Evolutionary conservation across 257 asterid species (phyloP).

Genomic region (Solanum pimpinellifolium): DNA sequence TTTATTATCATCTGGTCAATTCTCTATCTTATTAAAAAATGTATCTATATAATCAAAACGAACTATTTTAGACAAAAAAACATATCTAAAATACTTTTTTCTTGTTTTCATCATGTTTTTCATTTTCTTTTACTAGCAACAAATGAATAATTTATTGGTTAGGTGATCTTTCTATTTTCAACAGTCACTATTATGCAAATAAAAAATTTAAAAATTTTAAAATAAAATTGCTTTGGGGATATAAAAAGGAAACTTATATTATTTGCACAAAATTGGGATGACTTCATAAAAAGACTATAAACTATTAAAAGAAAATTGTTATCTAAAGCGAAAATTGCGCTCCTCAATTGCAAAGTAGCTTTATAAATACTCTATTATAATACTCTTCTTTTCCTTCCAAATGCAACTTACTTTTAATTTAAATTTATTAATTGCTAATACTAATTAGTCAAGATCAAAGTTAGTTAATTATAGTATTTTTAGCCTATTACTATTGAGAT

Average conservation of each 20-base stretch:
- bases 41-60: too few species aligned
- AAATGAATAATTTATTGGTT: background rate
- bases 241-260: background rate
- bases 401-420: background rate
- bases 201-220: background rate
- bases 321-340: background rate
- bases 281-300: background rate
- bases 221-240: background rate
- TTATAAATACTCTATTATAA: background rate
- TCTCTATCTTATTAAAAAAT: background rate
- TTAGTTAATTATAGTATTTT: background rate
- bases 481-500: background rate
- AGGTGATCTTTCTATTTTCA: background rate
- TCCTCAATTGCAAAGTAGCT: background rate
- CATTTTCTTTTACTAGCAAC: background rate
- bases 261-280: background rate
- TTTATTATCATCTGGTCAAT: background rate
- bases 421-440: background rate
- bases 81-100: background rate
- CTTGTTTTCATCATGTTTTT: background rate
- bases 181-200: background rate
- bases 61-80: background rate
- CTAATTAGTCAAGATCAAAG: background rate
- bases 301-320: background rate
- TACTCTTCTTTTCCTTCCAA: background rate